phyloP scores from a whole-genome alignment of 148 eudicot species.

The Rhododendron williamsianum region DNA sequence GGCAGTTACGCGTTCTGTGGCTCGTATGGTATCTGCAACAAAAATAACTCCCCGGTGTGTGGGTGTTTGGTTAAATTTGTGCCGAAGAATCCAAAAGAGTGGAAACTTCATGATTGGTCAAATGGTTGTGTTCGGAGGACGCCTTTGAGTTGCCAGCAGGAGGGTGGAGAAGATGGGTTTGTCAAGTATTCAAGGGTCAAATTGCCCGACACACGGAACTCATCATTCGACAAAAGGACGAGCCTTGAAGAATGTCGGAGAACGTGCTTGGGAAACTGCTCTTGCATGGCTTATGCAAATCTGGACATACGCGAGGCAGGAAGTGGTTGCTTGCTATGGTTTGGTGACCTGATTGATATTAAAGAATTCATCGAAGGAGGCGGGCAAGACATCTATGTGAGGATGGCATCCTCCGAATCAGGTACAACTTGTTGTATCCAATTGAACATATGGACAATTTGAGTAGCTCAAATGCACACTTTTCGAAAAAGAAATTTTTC shows the following conservation, averaged over 20 bases:
- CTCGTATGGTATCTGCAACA: constrained; percentile 18
- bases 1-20: constrained; percentile 21
- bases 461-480: neutral
- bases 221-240: constrained; percentile 31
- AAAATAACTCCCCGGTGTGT: constrained; percentile 7
- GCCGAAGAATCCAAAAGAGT: constrained; percentile 11
- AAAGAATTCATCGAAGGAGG: constrained; percentile 10
- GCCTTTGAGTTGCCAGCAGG: constrained; percentile 15
- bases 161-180: constrained; percentile 26
- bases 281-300: constrained; percentile 37
- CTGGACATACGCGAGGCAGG: constrained; percentile 21
- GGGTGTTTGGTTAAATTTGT: constrained; percentile 26
- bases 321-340: constrained; percentile 47
- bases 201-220: constrained; percentile 27
- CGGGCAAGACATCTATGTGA: constrained; percentile 32
- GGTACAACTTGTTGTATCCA: neutral
- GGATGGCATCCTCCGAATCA: constrained; percentile 32
- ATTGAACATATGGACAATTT: neutral
- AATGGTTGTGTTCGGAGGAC: constrained; percentile 30
- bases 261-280: constrained; percentile 33
- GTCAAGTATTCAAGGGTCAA: constrained; percentile 23
- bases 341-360: constrained; percentile 28
- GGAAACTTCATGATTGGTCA: constrained; percentile 31
- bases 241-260: constrained; percentile 25
- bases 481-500: no score